Evolutionary conservation across 768 basidiomycete species (phyloP).

Genomic region (Rhizopogon rudus): DNA sequence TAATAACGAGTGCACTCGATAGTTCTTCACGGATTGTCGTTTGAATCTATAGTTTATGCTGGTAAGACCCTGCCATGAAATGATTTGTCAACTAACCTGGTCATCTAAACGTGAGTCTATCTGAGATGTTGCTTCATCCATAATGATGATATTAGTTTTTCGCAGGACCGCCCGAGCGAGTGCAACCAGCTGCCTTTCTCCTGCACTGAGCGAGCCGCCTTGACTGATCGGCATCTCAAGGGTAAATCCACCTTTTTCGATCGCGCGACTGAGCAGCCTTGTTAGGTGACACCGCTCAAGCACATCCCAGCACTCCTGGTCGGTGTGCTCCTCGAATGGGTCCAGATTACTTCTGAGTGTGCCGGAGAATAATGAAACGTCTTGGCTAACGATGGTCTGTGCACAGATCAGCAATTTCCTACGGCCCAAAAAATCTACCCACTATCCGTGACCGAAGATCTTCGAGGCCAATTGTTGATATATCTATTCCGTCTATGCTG

Average conservation of each 20-base stretch:
- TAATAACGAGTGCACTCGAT: conserved; percentile 65
- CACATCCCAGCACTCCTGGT: conserved; percentile 60
- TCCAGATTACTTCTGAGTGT: conserved; percentile 72
- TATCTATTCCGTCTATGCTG: conserved; percentile 69
- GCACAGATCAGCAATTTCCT: not conserved
- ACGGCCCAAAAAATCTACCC: conserved; percentile 10
- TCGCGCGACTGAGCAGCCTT: conserved; percentile 33
- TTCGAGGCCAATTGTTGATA: conserved; percentile 61
- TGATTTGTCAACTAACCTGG: conserved; percentile 34
- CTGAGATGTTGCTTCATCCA: conserved; percentile 78
- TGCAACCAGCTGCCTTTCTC: conserved; percentile 73
- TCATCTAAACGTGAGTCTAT: conserved; percentile 70
- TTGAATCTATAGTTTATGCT: conserved; percentile 50
- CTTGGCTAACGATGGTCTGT: conserved; percentile 50
- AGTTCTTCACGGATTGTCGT: conserved; percentile 71
- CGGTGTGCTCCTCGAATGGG: conserved; percentile 53
- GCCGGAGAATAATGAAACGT: conserved; percentile 70
- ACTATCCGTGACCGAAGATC: conserved; percentile 62
- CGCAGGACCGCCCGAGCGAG: conserved; percentile 66
- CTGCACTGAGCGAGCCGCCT: conserved; percentile 65
- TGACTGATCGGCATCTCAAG: conserved; percentile 60
- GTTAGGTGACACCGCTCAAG: conserved; percentile 61
- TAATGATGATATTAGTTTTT: conserved; percentile 60
- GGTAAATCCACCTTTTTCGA: conserved; percentile 16
- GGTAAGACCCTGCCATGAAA: not conserved